Evolutionary conservation across 2,329 filamentous ascomycete species (phyloP), one percentile per base, ranked within the genome.

Genomic region (Colletotrichum lini): DNA sequence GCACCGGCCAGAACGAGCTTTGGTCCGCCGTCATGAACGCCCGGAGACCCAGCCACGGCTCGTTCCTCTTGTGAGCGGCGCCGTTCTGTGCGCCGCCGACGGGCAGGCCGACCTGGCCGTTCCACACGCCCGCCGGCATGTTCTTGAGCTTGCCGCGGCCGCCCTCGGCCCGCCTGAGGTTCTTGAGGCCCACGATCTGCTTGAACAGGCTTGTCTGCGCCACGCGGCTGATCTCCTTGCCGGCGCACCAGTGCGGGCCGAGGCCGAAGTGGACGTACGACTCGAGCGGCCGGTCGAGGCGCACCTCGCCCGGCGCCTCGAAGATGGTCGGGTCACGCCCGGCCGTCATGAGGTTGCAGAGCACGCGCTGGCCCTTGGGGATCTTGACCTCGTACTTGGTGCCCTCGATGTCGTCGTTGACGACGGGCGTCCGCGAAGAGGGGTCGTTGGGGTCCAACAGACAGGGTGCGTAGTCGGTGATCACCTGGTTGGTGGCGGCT

Each of bases 181-280:
- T 76, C 21, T 73, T 72, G 4, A 76, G 73, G 7, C 74, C 69
- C 16, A 77, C 73, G 13, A 78, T 70, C 45, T 64, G 72, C 72
- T 76, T 76, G 61, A 78, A 73, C 30, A 78, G 57, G 8, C 71
- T 74, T 9, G 73, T 73, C 63, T 76, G 65, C 1, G 75, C 74
- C 15, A 72, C 68, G 10, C 74, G 73, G 58, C 73, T 84, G 35
- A 85, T 83, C n/a, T 87, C 82, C 70, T 70, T 72, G 16, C 70
- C 70, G 9, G 70, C 70, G 38, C 73, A 80, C 81, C 26, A 86
- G 74, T 89, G 86, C 18, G 86, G 82, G 0, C 88, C 88, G 38
- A 83, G 80, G 45, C 87, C 87, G 72, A 85, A 86, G 77, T 86
- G 83, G 72, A 89, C 84, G 76, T 90, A 90, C 1, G 79, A 79